Evolutionary conservation across 495 filamentous ascomycete species (phyloP), one percentile per base, ranked within the genome.

Genomic region (Aspergillus sparsus): DNA sequence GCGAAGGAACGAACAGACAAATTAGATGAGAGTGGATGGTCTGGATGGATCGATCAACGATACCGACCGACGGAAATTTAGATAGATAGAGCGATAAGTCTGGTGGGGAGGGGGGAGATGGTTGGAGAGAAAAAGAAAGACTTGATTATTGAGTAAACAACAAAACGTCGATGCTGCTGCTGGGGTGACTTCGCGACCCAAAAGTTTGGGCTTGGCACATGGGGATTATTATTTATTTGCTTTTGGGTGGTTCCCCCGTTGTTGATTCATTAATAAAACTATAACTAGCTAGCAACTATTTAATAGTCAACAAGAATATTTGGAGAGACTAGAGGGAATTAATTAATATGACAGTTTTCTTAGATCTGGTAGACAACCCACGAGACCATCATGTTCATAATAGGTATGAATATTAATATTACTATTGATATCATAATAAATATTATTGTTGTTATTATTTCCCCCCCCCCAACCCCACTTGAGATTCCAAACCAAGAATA

Each of bases 101-200:
- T 18, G 55, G n/a, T 32, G 49, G 37, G 58, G 36, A 13, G 46
- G 52, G 9, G 46, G 49, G 27, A 47, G 44, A 46, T 44, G 10
- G 10, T 50, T 11, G 53, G 54, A 18, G 45, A 56, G 36, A 47
- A 11, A 11, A 31, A 42, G 45, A 39, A 36, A 27, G 21, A 27
- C 21, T 27, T 27, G 21, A 27, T 27, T 27, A 27, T 34, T 49
- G 53, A 56, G 53, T 53, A 54, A 50, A 50, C 46, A 58, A 47
- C 13, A 9, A 32, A 34, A 51, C 18, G 13, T 9, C 18, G 31
- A 47, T 15, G 37, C n/a, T 27, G 60, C 54, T 57, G 60, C 60
- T 62, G 49, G 53, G 60, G 57, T 60, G 57, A 60, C 57, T 60
- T 52, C 12, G 52, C 58, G 58, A 60, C 58, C 58, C 50, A 55